Conservation (phyloP, 225 moss, liverwort and hornwort genomes). For the Marchantia paleacea region DNA sequence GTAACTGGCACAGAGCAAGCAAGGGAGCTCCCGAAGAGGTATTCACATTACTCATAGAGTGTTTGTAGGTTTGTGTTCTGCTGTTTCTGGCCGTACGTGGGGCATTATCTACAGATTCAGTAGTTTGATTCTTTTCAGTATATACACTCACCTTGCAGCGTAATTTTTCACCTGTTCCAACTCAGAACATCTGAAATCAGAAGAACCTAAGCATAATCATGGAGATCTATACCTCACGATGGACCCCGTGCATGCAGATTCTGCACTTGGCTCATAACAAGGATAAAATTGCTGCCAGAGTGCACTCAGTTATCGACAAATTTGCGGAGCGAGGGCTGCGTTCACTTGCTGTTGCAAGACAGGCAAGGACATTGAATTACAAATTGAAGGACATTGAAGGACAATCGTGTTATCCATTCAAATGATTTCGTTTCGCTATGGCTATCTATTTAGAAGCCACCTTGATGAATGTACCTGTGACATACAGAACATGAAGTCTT, state of each 20-base stretch:
- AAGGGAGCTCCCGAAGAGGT: conserved; percentile 26
- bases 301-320: conserved; percentile 41
- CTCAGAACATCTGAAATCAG: no score
- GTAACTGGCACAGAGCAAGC: conserved; percentile 19
- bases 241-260: conserved; percentile 20
- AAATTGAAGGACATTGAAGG: no score
- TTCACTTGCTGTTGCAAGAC: conserved; percentile 39
- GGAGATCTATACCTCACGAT: no score
- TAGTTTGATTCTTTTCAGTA: no score
- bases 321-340: conserved; percentile 53
- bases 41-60: conserved; percentile 26
- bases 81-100: no score
- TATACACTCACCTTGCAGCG: no score
- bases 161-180: no score
- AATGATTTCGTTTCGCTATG: neutral
- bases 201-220: no score
- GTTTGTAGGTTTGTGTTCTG: neutral
- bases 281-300: conserved; percentile 19
- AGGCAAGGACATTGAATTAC: neutral
- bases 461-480: neutral
- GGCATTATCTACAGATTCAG: no score
- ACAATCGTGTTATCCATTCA: conserved; percentile 5
- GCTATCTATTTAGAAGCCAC: neutral
- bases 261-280: conserved; percentile 39
- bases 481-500: no score